Base-by-base conservation (phyloP, 805 yeast species). In the Millerago galiae region DNA sequence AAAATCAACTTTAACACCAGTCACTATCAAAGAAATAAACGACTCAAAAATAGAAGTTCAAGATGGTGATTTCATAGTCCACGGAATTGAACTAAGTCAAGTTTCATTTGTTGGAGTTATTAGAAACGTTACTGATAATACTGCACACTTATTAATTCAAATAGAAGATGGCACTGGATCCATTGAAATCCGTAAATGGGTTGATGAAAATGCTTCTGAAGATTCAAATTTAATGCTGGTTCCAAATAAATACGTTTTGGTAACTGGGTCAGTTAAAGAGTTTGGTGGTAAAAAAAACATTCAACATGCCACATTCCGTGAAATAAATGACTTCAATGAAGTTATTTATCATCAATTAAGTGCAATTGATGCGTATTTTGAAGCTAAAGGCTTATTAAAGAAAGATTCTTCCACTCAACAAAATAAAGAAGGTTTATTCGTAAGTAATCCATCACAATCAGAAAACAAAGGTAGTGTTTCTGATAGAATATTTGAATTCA, bases 131-230 rank as follows among this genome's bases (percentile, higher is more conserved):
- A 70, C 71, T 3, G 79, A 79, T 45, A 73, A 72, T 45, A 72
- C 83, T 2, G 68, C 81, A 8, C 76, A 78, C 34, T 62, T 81
- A 25, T 62, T 65, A 16, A 58, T 82, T 35, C 77, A 79, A 15
- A 55, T 84, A n/a, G 93, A 84, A 54, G 95, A 84, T 58, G 91
- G 93, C 10, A 80, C 93, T 0, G 89, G 88, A 0, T 65, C 72
- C 4, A 67, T 80, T 7, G 81, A 79, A 21, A 71, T 83, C 37
- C 72, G 83, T 53, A 73, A 74, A 48, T 84, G 91, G 91, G 62
- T 68, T 43, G 71, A 72, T 38, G 77, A 75, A 21, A 56, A 44
- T 54, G 55, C 55, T 28, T 56, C 65, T 9, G 62, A 58, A 31
- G 58, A 61, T 29, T 65, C 65, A 39, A 63, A 58, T 40, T 61